A percentile compares a stretch with the other conserved stretches of the same genome.
phyloP scores from a whole-genome alignment of 495 filamentous ascomycete genomes.

The Pseudomonodictys pantanalensis region DNA sequence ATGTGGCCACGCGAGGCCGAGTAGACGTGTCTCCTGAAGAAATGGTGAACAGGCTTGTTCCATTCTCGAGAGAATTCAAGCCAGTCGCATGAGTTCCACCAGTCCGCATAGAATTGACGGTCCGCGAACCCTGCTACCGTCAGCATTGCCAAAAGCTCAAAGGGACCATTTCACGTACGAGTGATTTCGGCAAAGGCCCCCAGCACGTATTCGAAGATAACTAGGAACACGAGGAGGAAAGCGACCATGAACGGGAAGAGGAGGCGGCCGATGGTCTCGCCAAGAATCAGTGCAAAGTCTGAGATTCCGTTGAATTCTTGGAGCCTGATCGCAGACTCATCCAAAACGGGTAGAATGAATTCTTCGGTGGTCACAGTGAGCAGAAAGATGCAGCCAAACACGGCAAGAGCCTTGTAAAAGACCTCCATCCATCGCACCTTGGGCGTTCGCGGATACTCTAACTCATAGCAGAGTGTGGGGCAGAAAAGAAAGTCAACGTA shows the following conservation, averaged over 20 bases:
- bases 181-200: conserved; percentile 95
- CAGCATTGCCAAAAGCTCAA: conserved; percentile 6
- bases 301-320: conserved; percentile 53
- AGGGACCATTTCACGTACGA: conserved; percentile 42
- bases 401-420: conserved; percentile 78
- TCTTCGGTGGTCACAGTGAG: conserved; percentile 89
- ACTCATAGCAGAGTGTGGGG: conserved; percentile 94
- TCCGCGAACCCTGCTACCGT: conserved; percentile 64
- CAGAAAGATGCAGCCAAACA: conserved; percentile 95
- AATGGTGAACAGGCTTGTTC: conserved; percentile 98
- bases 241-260: conserved; percentile 94
- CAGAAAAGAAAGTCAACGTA: conserved; percentile 87
- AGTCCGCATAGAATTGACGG: conserved; percentile 93
- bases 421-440: conserved; percentile 77
- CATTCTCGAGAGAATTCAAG: conserved; percentile 96
- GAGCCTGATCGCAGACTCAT: conserved; percentile 68
- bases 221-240: conserved; percentile 46
- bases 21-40: conserved; percentile 94
- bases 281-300: conserved; percentile 74
- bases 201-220: conserved; percentile 74
- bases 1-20: conserved; percentile 70
- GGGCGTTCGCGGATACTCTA: conserved; percentile 85
- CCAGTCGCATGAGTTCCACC: conserved; percentile 90
- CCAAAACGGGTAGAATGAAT: conserved; percentile 87
- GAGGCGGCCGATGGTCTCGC: conserved; percentile 89